Evolutionary conservation across 768 basidiomycete genomes (phyloP).

Genomic region (Calocybe indica): DNA sequence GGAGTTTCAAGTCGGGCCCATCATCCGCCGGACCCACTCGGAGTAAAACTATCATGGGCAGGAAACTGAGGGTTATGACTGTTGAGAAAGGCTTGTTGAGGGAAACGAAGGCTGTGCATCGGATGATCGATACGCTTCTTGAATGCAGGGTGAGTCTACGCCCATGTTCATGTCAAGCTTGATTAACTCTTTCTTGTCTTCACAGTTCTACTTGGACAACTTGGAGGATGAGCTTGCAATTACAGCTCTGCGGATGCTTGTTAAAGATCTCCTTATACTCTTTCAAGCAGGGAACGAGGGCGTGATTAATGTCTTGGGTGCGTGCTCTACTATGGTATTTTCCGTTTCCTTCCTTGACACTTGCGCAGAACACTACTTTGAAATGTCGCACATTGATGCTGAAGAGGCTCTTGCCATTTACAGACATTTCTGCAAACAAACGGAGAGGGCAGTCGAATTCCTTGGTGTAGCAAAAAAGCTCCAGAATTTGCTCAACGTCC

Average conservation of each 20-base stretch:
- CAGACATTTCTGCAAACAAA: conserved; percentile 91
- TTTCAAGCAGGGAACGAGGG: conserved; percentile 98
- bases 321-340: conserved; percentile 18
- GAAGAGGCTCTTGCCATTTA: conserved; percentile 80
- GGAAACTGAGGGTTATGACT: conserved; percentile 84
- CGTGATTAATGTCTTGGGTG: conserved; percentile 75
- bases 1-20: conserved; percentile 18
- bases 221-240: conserved; percentile 89
- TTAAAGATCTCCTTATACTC: conserved; percentile 92
- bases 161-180: conserved; percentile 1
- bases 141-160: conserved; percentile 71
- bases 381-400: conserved; percentile 96
- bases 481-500: conserved; percentile 88
- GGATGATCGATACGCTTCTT: conserved; percentile 81
- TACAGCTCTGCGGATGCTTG: conserved; percentile 85
- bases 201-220: conserved; percentile 89
- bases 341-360: conserved; percentile 20
- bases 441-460: conserved; percentile 89
- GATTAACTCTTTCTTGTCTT: conserved; percentile 1
- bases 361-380: conserved; percentile 84
- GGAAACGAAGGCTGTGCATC: conserved; percentile 88
- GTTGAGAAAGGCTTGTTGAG: conserved; percentile 94
- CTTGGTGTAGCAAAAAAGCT: conserved; percentile 89
- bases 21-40: conserved; percentile 36
- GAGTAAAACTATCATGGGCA: conserved; percentile 74